Evolutionary conservation across 2,329 filamentous ascomycete genomes (phyloP), one percentile per base, ranked within the genome.

Genomic region (Capronia americana): DNA sequence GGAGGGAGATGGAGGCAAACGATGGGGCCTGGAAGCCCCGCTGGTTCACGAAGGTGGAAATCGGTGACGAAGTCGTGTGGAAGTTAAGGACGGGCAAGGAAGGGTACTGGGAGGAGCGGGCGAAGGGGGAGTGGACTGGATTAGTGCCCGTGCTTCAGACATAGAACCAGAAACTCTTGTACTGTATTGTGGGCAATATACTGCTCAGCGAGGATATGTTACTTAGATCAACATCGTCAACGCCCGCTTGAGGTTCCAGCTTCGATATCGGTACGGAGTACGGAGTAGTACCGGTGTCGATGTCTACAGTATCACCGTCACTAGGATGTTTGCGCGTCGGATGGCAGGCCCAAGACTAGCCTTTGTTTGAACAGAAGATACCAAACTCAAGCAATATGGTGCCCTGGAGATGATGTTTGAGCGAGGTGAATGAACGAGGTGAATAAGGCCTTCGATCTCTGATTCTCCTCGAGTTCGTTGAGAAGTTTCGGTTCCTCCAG

Each of bases 91-190:
- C 83, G 2, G 89, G 93, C 23, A 93, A 90, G 78, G 92, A 96
- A 20, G 89, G 92, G 8, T 99, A 99, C 79, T 99, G 95, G 95
- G 93, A 97, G 75, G 90, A 92, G 79, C 86, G 94, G 67, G 85
- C 83, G 2, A 86, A 81, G 70, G 89, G 89, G 1, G 82, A 82
- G 63, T 97, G 92, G 92, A 78, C 78, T 8, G 83, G 81, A 6
- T 81, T 88, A 48, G 77, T 82, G 64, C 80, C 84, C 62, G 83
- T 89, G 56, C 86, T 89, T 74, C 77, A 83, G 66, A 64, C 74
- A 41, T 66, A 66, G 26, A 55, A 12, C 3, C 23, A 26, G 12
- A 23, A 23, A 7, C 2, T 2, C 48, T 51, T 51, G 38, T n/a
- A 44, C 38, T 44, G 12, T 44, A 44, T 44, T n/a, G 14, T 44